phyloP scores from a whole-genome alignment of 768 basidiomycete species.

The Russula virescens region DNA sequence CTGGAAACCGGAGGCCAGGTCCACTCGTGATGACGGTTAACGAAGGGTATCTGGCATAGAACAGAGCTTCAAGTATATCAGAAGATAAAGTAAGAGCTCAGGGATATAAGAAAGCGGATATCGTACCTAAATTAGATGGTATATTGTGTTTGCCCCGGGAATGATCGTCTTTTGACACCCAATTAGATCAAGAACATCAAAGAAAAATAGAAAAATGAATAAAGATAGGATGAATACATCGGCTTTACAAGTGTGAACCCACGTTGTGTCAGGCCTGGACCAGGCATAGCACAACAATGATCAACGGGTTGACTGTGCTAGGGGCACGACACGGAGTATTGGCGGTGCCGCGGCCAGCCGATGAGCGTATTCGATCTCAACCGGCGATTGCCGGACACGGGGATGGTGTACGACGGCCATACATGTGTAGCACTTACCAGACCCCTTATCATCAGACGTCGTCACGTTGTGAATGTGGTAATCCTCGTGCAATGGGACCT shows the following conservation, averaged over 20 bases:
- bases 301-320: not conserved
- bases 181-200: constrained; percentile 9
- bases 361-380: not conserved
- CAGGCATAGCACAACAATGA: not conserved
- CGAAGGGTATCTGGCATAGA: not conserved
- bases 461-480: not conserved
- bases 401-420: no score
- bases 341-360: no score
- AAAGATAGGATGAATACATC: not conserved
- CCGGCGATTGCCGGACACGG: constrained; percentile 2
- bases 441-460: not conserved
- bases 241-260: not conserved
- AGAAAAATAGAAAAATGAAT: not conserved
- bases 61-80: not conserved
- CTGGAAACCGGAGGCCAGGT: constrained; percentile 13
- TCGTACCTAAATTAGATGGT: constrained; percentile 11
- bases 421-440: not conserved
- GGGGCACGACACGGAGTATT: no score
- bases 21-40: not conserved
- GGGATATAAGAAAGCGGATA: not conserved
- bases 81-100: not conserved
- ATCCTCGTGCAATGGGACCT: not conserved
- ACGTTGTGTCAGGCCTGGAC: constrained; percentile 12
- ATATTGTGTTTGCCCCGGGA: not conserved
- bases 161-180: constrained; percentile 5